These are phyloP conservation scores for Penicillium digitatum DNA, from an alignment of 2,329 filamentous ascomycete species.

Conservation along the genomic window DNA sequence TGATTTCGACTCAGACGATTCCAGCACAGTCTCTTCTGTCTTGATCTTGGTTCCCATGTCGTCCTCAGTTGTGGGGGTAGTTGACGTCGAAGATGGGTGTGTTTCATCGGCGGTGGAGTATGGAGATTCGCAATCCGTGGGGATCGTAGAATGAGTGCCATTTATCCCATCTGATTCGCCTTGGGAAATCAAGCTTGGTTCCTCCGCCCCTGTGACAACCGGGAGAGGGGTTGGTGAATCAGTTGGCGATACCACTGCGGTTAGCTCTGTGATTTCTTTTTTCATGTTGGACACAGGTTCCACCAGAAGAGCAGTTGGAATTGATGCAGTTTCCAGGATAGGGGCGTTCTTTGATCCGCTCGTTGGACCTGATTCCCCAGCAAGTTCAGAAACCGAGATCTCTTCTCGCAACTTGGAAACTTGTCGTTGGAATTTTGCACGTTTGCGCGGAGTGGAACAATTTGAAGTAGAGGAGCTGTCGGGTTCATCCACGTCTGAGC, in stretches of 20 bases:
- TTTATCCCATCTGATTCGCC: slow-evolving; percentile 9
- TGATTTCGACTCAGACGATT: neutral
- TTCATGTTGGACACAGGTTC: slow-evolving; percentile 9
- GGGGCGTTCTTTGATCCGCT: slow-evolving; percentile 9
- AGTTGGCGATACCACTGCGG: slow-evolving; percentile 5
- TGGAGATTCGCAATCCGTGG: slow-evolving; percentile 27
- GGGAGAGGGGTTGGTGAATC: slow-evolving; percentile 7
- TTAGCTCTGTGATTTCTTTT: slow-evolving; percentile 13
- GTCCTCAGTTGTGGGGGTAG: slow-evolving; percentile 36
- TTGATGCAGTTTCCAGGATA: slow-evolving; percentile 8
- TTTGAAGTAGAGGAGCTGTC: slow-evolving; percentile 21
- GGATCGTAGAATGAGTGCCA: slow-evolving; percentile 8
- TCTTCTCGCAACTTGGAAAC: slow-evolving; percentile 38
- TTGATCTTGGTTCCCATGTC: slow-evolving; percentile 23
- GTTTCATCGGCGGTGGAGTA: slow-evolving; percentile 32
- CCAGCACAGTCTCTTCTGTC: slow-evolving; percentile 15
- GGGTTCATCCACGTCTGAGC: slow-evolving; percentile 29
- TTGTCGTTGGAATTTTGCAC: slow-evolving; percentile 33
- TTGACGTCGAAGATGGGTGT: slow-evolving; percentile 35
- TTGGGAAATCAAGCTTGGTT: neutral
- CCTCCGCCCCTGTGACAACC: neutral
- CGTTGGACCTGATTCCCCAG: slow-evolving; percentile 20
- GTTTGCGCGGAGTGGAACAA: slow-evolving; percentile 32
- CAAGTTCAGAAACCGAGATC: slow-evolving; percentile 32
- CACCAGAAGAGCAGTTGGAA: slow-evolving; percentile 1